Conservation (phyloP, 208 protist species). For the Wallacemonas collosoma region DNA sequence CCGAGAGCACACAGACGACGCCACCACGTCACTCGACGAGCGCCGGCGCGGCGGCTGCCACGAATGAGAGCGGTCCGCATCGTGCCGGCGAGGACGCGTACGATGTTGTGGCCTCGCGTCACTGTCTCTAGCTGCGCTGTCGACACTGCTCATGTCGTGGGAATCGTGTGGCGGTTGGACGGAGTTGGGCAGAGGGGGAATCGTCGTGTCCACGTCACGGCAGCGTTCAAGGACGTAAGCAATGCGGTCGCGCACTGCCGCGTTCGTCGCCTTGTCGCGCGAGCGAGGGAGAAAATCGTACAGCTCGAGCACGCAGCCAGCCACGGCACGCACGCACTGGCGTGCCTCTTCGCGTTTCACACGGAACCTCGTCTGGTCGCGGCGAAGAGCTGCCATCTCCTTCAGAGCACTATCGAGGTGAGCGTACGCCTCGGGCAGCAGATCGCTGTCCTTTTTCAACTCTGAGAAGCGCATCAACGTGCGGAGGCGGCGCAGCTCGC, state of each 20-base stretch:
- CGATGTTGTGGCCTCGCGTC: no score
- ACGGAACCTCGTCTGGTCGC: not conserved
- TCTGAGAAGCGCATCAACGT: slow-evolving; percentile 78
- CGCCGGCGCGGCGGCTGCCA: not conserved
- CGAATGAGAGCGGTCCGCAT: not conserved
- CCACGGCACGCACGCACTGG: slow-evolving; percentile 20
- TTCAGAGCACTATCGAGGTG: slow-evolving; percentile 21
- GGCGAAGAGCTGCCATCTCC: slow-evolving; percentile 17
- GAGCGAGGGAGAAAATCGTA: not conserved
- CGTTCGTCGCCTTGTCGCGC: not conserved
- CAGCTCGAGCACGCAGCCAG: not conserved
- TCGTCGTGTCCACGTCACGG: not conserved
- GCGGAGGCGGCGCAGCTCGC: slow-evolving; percentile 59
- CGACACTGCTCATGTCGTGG: not conserved
- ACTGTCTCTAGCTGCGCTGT: no score
- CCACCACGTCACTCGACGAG: no score
- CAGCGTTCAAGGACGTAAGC: slow-evolving; percentile 6
- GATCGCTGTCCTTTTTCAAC: slow-evolving; percentile 73
- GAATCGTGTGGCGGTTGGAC: not conserved
- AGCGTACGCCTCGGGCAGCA: slow-evolving; percentile 21
- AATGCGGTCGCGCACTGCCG: not conserved
- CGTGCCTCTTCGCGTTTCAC: slow-evolving; percentile 3
- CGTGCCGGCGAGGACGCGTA: no score
- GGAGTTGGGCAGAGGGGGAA: not conserved
- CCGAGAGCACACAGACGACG: no score